Percentiles rank a stretch among this genome's conserved stretches.
phyloP scores from a whole-genome alignment of 2,329 filamentous ascomycete species.

The Chaetomium sp. region DNA sequence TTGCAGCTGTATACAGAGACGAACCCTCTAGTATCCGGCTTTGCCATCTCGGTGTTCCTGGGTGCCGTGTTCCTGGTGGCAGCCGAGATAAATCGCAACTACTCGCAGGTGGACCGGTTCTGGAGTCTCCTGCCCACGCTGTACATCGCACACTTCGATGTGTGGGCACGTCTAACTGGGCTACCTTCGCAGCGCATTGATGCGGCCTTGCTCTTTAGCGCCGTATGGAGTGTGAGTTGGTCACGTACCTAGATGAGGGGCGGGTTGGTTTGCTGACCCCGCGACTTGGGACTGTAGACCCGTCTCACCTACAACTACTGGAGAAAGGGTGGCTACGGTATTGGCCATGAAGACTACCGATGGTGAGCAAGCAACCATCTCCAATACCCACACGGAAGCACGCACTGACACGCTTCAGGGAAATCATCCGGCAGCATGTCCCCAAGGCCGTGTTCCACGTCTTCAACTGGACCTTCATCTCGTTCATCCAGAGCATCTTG shows the following conservation, averaged over 20 bases:
- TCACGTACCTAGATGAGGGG: too few species aligned
- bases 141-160: constrained; percentile 80
- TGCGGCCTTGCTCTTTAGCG: constrained; percentile 68
- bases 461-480: constrained; percentile 89
- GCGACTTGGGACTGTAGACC: constrained; percentile 47
- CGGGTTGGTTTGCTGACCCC: constrained; percentile 31
- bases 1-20: constrained; percentile 76
- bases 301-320: constrained; percentile 96
- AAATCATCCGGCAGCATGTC: constrained; percentile 68
- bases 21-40: constrained; percentile 78
- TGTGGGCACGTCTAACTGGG: constrained; percentile 79
- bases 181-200: constrained; percentile 72
- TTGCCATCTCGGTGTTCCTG: constrained; percentile 72
- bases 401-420: constrained; percentile 47
- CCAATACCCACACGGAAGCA: not conserved
- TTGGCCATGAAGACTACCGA: constrained; percentile 93
- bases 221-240: constrained; percentile 74
- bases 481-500: constrained; percentile 77
- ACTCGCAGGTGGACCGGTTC: constrained; percentile 90
- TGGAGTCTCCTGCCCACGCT: constrained; percentile 90
- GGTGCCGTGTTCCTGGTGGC: constrained; percentile 70
- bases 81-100: constrained; percentile 88
- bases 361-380: constrained; percentile 55
- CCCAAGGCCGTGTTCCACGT: constrained; percentile 71
- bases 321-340: constrained; percentile 86